Evolutionary conservation across 768 basidiomycete genomes (phyloP).

Genomic region (Exidia glandulosa): DNA sequence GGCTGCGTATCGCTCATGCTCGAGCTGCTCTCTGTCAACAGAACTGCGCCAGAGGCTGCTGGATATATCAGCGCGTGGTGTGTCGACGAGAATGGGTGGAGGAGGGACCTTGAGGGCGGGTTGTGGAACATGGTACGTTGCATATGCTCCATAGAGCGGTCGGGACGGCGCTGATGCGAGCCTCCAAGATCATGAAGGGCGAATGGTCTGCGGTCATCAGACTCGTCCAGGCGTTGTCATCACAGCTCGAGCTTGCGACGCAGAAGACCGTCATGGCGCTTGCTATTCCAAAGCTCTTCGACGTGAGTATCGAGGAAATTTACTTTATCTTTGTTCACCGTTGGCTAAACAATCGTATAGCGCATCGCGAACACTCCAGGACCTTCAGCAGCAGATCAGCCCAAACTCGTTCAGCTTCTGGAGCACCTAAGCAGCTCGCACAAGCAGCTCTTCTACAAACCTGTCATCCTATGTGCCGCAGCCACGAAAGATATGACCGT

Average conservation of each 20-base stretch:
- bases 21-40: conserved; percentile 19
- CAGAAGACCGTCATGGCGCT: conserved; percentile 1
- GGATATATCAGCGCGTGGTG: too few species aligned
- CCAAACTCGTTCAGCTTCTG: conserved; percentile 39
- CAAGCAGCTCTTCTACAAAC: conserved; percentile 61
- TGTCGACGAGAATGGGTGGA: conserved; percentile 29
- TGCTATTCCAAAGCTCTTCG: conserved; percentile 3
- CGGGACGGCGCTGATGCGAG: background rate
- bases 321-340: conserved; percentile 36
- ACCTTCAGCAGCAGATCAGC: conserved; percentile 39
- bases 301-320: background rate
- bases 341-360: conserved; percentile 7
- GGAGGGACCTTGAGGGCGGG: conserved; percentile 27
- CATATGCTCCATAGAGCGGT: background rate
- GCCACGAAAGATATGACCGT: conserved; percentile 51
- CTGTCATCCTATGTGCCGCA: conserved; percentile 57
- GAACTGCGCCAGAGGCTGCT: conserved; percentile 10
- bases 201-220: conserved; percentile 9
- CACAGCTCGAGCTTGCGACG: background rate
- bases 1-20: conserved; percentile 33
- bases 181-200: background rate
- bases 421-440: conserved; percentile 36
- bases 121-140: conserved; percentile 32
- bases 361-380: conserved; percentile 13
- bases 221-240: conserved; percentile 1